Conservation (phyloP, 176 grass and related monocot genomes). For the Eleusine coracana region DNA sequence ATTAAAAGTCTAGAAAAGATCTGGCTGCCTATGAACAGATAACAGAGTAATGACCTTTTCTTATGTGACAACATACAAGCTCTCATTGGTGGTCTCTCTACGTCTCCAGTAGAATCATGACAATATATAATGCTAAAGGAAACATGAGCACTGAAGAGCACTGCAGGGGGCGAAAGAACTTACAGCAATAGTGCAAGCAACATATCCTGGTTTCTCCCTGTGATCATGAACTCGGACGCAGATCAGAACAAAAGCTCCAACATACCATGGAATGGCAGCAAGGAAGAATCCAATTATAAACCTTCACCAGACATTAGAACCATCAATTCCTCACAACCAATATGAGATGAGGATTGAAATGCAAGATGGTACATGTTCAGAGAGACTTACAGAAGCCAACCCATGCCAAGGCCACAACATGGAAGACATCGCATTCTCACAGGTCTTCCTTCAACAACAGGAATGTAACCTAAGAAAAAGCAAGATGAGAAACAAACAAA, state of each 20-base stretch:
- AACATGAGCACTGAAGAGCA: not conserved
- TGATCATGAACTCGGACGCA: slow-evolving; percentile 75
- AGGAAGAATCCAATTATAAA: slow-evolving; percentile 91
- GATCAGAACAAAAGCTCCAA: slow-evolving; percentile 88
- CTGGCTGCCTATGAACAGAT: too few species aligned
- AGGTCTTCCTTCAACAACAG: slow-evolving; percentile 83
- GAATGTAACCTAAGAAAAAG: slow-evolving; percentile 62
- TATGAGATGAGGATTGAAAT: slow-evolving; percentile 9
- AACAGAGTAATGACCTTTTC: too few species aligned
- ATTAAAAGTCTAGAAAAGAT: not conserved
- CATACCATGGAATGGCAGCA: slow-evolving; percentile 94
- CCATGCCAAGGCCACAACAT: slow-evolving; percentile 87
- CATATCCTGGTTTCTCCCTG: slow-evolving; percentile 91
- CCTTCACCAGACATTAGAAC: slow-evolving; percentile 53
- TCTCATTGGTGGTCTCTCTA: too few species aligned
- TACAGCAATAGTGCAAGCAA: slow-evolving; percentile 95
- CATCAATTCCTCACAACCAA: slow-evolving; percentile 32
- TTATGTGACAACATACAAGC: too few species aligned
- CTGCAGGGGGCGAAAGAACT: slow-evolving; percentile 42
- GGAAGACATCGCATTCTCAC: slow-evolving; percentile 80
- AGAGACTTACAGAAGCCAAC: slow-evolving; percentile 85
- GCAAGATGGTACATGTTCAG: slow-evolving; percentile 18
- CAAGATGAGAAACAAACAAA: not conserved
- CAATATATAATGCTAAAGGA: not conserved
- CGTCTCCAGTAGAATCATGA: not conserved